Evolutionary conservation across 495 filamentous ascomycete species (phyloP), one percentile per base, ranked within the genome.

Genomic region (Xylaria nigripes): DNA sequence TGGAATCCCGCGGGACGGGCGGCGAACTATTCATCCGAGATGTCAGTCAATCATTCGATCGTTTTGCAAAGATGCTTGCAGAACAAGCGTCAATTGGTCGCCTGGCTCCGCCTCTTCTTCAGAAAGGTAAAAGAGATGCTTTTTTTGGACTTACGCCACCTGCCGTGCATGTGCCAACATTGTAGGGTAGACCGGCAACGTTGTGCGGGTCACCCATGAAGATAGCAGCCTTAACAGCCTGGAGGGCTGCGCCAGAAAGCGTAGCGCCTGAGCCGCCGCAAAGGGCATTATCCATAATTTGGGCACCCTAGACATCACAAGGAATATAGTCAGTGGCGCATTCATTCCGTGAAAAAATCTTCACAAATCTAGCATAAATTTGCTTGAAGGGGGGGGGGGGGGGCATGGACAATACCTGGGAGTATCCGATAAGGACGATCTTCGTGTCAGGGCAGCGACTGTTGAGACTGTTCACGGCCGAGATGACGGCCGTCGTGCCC

Each of bases 211-310:
- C 78, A 25, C 81, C 82, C 79, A 82, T 80, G 60, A 82, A 78
- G 61, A 85, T 85, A 30, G 73, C 79, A 7, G 76, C 82, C 63
- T 81, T 83, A 56, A 81, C 70, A 62, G 70, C 72, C 38, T 62
- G 67, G 19, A 79, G 69, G 1, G 76, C 71, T 2, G 66, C 74
- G 48, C 76, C 76, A 22, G 68, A 68, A 25, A 76, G 59, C 1
- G 77, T 79, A 19, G 75, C 61, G 46, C 79, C 79, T 1, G 75
- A 61, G 21, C 81, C 82, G 24, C 82, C 82, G 61, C 82, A 84
- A 16, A 84, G 62, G 21, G 79, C 81, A 55, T 79, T 79, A 56
- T 85, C 81, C 67, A 84, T 73, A 66, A 84, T 83, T 64, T 84
- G 78, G 27, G 72, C 80, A 42, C 81, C 82, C 75, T 84, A 41